Percentiles rank a stretch among this genome's conserved stretches.
phyloP scores from a whole-genome alignment of 2,329 filamentous ascomycete genomes.

The Curvularia sp. region DNA sequence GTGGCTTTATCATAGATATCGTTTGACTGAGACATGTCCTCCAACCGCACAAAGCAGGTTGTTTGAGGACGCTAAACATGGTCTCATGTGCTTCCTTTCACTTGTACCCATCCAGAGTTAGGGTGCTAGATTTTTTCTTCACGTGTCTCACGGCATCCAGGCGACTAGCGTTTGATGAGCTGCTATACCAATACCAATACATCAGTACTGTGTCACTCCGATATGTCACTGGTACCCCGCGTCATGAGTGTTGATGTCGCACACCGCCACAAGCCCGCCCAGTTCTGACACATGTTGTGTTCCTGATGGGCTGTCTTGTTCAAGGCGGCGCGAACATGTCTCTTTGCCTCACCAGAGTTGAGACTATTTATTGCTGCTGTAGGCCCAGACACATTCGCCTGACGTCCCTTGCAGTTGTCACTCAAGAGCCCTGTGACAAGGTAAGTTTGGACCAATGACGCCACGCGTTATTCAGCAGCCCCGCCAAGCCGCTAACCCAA shows the following conservation, averaged over 20 bases:
- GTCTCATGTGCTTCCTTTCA: constrained; percentile 3
- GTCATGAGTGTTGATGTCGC: constrained; percentile 1
- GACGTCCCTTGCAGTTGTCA: background rate
- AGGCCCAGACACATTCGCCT: background rate
- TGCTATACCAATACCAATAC: background rate
- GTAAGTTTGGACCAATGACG: constrained; percentile 10
- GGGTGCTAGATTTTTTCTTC: constrained; percentile 1
- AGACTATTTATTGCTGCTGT: background rate
- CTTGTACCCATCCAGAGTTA: background rate
- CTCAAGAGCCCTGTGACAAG: background rate
- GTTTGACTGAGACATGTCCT: background rate
- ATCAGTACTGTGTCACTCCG: constrained; percentile 1
- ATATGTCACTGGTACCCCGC: background rate
- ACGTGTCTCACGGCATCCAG: constrained; percentile 4
- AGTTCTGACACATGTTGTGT: background rate
- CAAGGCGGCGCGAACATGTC: background rate
- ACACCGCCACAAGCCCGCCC: background rate
- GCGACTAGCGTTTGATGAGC: background rate
- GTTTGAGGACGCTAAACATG: background rate
- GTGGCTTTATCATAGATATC: constrained; percentile 7
- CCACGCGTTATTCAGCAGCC: constrained; percentile 7
- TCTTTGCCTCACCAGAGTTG: background rate
- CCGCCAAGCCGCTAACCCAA: constrained; percentile 17
- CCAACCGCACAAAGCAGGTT: constrained; percentile 1
- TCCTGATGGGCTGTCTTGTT: background rate